Conservation (phyloP, 495 filamentous ascomycete species). For the Hypoxylon lienhwacheense region DNA sequence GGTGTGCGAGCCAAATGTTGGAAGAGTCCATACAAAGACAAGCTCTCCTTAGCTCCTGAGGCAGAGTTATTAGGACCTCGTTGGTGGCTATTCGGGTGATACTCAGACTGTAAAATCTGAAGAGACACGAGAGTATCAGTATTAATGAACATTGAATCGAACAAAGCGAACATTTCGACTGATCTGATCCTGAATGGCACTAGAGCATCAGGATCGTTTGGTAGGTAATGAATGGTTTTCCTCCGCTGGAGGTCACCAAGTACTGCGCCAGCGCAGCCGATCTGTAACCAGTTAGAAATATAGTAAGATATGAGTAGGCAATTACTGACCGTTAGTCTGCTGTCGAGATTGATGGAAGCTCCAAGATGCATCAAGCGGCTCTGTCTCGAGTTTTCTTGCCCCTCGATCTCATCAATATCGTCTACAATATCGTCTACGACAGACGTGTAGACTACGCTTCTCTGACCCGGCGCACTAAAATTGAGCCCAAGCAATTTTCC, state of each 20-base stretch:
- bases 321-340: conserved; percentile 48
- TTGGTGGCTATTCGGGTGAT: conserved; percentile 80
- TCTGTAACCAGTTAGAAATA: conserved; percentile 26
- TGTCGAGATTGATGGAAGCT: conserved; percentile 77
- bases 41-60: conserved; percentile 77
- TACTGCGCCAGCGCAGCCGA: conserved; percentile 83
- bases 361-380: conserved; percentile 71
- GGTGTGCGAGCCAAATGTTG: conserved; percentile 76
- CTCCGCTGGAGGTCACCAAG: conserved; percentile 76
- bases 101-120: conserved; percentile 83
- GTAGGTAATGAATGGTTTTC: conserved; percentile 60
- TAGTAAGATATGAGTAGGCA: background rate
- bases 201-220: conserved; percentile 54
- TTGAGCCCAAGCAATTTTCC: conserved; percentile 64
- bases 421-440: conserved; percentile 50
- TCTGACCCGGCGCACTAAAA: conserved; percentile 50
- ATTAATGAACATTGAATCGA: conserved; percentile 82
- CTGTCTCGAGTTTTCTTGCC: conserved; percentile 47
- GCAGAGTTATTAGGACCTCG: conserved; percentile 70
- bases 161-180: conserved; percentile 77
- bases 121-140: conserved; percentile 77
- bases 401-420: conserved; percentile 48
- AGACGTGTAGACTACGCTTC: conserved; percentile 60
- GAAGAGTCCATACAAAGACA: conserved; percentile 88
- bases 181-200: conserved; percentile 60